A percentile compares a stretch with the other conserved stretches of the same genome.
Conservation (phyloP, 371 early-diverging fungal species). For the Saksenaea vasiformis region DNA sequence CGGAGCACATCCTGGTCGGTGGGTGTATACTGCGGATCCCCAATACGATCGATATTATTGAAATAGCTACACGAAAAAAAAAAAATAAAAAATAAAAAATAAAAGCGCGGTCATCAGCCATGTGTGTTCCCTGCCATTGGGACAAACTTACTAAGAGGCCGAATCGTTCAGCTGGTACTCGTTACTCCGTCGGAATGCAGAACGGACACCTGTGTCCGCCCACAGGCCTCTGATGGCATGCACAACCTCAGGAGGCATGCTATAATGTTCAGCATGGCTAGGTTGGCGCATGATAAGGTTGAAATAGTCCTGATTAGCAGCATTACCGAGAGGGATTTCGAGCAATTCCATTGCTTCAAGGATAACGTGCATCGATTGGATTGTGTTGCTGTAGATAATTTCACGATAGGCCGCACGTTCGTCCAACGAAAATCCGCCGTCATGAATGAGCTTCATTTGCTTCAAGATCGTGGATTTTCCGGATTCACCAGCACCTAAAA, state of each 20-base stretch:
- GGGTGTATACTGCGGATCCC: conserved; percentile 72
- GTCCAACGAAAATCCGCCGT: conserved; percentile 81
- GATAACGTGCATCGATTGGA: conserved; percentile 88
- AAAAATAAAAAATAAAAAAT: conserved; percentile 9
- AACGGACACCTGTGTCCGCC: conserved; percentile 74
- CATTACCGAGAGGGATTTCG: conserved; percentile 62
- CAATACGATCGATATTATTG: conserved; percentile 84
- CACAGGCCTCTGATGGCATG: conserved; percentile 73
- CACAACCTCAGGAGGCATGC: conserved; percentile 58
- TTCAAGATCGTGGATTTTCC: conserved; percentile 96
- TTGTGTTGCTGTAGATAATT: conserved; percentile 87
- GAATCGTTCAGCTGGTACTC: conserved; percentile 90
- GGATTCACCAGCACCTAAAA: conserved; percentile 92
- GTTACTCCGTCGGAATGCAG: conserved; percentile 67
- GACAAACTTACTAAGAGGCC: conserved; percentile 67
- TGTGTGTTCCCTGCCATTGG: background rate
- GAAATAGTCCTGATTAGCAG: conserved; percentile 59
- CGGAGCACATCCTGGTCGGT: conserved; percentile 86
- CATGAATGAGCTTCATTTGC: conserved; percentile 96
- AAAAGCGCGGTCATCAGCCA: background rate
- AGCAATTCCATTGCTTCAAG: conserved; percentile 85
- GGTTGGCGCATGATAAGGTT: conserved; percentile 53
- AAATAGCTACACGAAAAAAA: conserved; percentile 65
- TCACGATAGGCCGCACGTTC: conserved; percentile 87
- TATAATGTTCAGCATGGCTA: conserved; percentile 70